Conservation (phyloP, 305 asterid species). For the Plantago coronopus region DNA sequence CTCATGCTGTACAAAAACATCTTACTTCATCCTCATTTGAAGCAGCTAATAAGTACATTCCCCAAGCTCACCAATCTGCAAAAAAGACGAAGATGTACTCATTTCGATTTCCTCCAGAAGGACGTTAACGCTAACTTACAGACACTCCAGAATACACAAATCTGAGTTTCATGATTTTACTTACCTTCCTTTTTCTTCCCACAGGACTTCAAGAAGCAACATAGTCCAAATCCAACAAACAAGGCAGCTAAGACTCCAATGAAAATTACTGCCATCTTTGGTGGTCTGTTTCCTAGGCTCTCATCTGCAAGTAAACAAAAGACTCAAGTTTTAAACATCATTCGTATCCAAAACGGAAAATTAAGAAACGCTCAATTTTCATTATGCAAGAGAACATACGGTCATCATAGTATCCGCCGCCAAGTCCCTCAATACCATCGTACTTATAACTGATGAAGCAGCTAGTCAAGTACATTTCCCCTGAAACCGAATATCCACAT, state of each 20-base stretch:
- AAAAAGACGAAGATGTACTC: neutral
- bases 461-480: slow-evolving; percentile 53
- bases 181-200: slow-evolving; percentile 57
- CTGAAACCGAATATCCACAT: slow-evolving; percentile 50
- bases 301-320: slow-evolving; percentile 15
- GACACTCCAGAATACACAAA: neutral
- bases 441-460: slow-evolving; percentile 54
- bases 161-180: neutral
- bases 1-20: no score
- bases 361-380: neutral
- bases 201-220: slow-evolving; percentile 33
- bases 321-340: neutral
- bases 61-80: slow-evolving; percentile 7
- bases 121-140: neutral
- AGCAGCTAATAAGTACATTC: no score
- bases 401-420: slow-evolving; percentile 24
- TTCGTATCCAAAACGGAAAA: neutral
- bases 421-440: slow-evolving; percentile 17
- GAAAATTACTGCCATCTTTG: slow-evolving; percentile 44
- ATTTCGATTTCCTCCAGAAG: neutral
- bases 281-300: slow-evolving; percentile 19
- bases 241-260: slow-evolving; percentile 48
- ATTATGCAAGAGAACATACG: slow-evolving; percentile 26
- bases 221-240: slow-evolving; percentile 33
- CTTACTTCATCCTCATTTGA: no score